Base-by-base conservation (phyloP, 1,139 yeast species). In the Taiozyma sp. region DNA sequence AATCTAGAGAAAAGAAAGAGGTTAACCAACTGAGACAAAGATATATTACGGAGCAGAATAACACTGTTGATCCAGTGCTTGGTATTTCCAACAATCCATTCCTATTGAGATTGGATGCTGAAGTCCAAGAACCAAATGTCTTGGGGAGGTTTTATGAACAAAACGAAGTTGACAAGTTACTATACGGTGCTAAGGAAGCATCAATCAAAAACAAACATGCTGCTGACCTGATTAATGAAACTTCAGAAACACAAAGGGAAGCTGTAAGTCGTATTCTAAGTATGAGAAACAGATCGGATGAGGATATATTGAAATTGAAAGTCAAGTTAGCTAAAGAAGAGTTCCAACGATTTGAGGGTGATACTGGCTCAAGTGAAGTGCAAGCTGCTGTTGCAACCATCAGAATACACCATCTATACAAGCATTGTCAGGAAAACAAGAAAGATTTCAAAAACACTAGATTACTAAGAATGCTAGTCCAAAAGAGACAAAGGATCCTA, bases 351-450 rank as follows among this genome's bases (percentile, higher is more conserved):
- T 78, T 79, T 57, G 90, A 84, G 48, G 97, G 96, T 48, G 98
- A 93, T 66, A 89, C 97, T 0, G 97, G 96, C 1, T 88, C 96
- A 0, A 83, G 96, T 48, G 98, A 92, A 70, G 97, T 91, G 30
- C 97, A 92, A 69, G 97, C 98, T 1, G 98, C 97, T 2, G 79
- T 89, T 32, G 72, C 85, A 71, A 90, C 98, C 1, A 84, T 89
- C 51, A 81, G 81, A 63, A 89, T 93, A 59, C 90, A 87, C 58
- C 84, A 81, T 60, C 75, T 89, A 53, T 89, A 88, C 74, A 79
- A 80, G 45, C 97, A 92, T 65, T 78, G 88, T 53, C 83, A 83
- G 65, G 76, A 79, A 51, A 77, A 84, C 65, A 85, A 83, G 60
- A 87, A 90, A 66, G 98, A 93, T 70, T 75, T 80, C 62, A 75